Evolutionary conservation across 2,329 filamentous ascomycete species (phyloP).

Genomic region (Fusarium sp.): DNA sequence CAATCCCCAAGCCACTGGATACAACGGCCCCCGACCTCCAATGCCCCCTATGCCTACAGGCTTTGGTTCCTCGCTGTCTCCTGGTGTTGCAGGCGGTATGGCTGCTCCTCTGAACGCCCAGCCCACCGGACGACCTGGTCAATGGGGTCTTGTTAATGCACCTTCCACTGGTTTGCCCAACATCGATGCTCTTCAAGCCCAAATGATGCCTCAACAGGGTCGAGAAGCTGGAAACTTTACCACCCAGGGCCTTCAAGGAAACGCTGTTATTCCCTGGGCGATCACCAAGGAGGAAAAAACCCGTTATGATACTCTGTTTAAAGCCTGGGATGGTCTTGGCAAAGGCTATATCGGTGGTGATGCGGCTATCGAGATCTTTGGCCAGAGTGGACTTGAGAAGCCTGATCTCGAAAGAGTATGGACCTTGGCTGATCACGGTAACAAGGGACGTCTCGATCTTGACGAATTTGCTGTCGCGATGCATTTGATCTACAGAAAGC

Average conservation of each 20-base stretch:
- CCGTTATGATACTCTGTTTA: constrained; percentile 94
- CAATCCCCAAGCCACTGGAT: constrained; percentile 83
- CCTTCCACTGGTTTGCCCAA: constrained; percentile 92
- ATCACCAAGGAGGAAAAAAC: constrained; percentile 99
- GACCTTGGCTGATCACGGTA: constrained; percentile 94
- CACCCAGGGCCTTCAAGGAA: constrained; percentile 89
- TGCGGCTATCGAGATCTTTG: constrained; percentile 96
- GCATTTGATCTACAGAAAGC: constrained; percentile 97
- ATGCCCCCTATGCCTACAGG: constrained; percentile 85
- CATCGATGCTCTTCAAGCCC: constrained; percentile 90
- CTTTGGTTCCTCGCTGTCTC: constrained; percentile 69
- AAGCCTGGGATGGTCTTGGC: constrained; percentile 93
- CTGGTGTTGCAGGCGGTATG: constrained; percentile 73
- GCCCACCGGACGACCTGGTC: constrained; percentile 91
- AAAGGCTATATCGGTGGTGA: constrained; percentile 94
- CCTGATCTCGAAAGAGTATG: constrained; percentile 92
- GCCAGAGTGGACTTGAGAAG: constrained; percentile 94
- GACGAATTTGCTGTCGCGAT: constrained; percentile 99
- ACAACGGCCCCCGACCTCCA: constrained; percentile 87
- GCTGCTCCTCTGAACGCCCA: constrained; percentile 85
- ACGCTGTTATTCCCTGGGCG: constrained; percentile 97
- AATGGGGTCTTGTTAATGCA: constrained; percentile 98
- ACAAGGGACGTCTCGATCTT: constrained; percentile 93
- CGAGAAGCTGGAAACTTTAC: constrained; percentile 88
- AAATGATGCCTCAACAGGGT: constrained; percentile 97